Evolutionary conservation across 1,284 basidiomycete genomes (phyloP), one percentile per base, ranked within the genome.

Genomic region (Microbotryomycetes sp.): DNA sequence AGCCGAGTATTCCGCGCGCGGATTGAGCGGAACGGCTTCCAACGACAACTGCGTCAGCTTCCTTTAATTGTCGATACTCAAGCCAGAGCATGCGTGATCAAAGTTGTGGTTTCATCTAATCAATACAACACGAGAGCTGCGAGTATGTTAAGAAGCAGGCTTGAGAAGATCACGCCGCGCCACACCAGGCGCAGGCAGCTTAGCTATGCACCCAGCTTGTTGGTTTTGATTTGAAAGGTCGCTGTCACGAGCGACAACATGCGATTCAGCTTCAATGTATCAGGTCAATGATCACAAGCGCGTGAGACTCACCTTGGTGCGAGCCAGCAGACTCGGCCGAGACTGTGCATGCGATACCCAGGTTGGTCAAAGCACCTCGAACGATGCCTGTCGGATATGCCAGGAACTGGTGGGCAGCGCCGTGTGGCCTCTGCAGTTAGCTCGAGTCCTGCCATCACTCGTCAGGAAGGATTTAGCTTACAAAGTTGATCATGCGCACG

Each of bases 331-430:
- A 60, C 49, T 72, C 71, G 1, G 61, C 57, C 0, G 64, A 46
- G 4, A 67, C 67, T 5, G 64, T 54, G 27, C 62, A 62, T 30
- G 59, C 24, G 11, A 72, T 29, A 7, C 70, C 71, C 16, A 71
- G 57, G 29, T 64, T 62, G n/a, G 68, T 61, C n/a, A 72, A 57
- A 0, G 65, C 56, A 6, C 71, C 71, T 28, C 64, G 54, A 23
- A 72, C 60, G 5, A 71, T 41, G 9, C 71, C 71, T 21, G 45
- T 55, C 0, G 70, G 68, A 29, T 67, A 61, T 18, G 59, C 52
- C 28, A 71, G 60, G 35, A 69, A 49, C 70, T 71, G 53, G 29
- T 21, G 3, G 2, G 23, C n/a, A 45, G n/a, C n/a, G n/a, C 18
- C 35, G 18, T 41, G 35, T 11, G 35, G 35, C 35, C 30, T n/a